Evolutionary conservation across 495 filamentous ascomycete genomes (phyloP).

Genomic region (Neurospora discreta): DNA sequence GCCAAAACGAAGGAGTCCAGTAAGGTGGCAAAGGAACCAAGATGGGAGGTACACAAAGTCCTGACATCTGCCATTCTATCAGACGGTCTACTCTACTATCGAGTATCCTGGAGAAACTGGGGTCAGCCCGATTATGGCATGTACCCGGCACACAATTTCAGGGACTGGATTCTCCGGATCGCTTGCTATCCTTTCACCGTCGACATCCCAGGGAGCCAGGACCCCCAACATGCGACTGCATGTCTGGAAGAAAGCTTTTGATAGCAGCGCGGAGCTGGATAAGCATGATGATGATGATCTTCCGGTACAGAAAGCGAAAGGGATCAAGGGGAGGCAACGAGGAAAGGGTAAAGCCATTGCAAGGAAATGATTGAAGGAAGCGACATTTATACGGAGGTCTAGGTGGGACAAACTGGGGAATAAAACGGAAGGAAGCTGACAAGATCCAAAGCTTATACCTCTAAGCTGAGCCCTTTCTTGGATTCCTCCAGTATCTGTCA

Average conservation of each 20-base stretch:
- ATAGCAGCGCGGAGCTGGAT: not conserved
- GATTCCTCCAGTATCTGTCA: too few species aligned
- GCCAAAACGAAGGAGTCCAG: not conserved
- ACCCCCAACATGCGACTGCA: not conserved
- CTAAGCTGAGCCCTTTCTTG: too few species aligned
- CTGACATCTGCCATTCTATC: not conserved
- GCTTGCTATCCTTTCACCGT: not conserved
- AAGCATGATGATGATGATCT: not conserved
- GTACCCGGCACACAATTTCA: not conserved
- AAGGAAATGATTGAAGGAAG: not conserved
- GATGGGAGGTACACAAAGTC: not conserved
- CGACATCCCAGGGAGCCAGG: not conserved
- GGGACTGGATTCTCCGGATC: not conserved
- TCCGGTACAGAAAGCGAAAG: not conserved
- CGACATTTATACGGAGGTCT: too few species aligned
- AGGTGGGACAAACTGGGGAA: too few species aligned
- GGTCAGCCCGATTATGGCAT: not conserved
- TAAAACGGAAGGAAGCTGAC: too few species aligned
- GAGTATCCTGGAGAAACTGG: not conserved
- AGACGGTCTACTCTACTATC: not conserved
- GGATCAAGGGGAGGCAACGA: not conserved
- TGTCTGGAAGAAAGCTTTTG: not conserved
- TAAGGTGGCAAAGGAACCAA: not conserved
- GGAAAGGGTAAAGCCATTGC: too few species aligned
- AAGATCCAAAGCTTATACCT: too few species aligned